Conservation (phyloP, 1,284 basidiomycete species). For the Porogramme epimiltina region DNA sequence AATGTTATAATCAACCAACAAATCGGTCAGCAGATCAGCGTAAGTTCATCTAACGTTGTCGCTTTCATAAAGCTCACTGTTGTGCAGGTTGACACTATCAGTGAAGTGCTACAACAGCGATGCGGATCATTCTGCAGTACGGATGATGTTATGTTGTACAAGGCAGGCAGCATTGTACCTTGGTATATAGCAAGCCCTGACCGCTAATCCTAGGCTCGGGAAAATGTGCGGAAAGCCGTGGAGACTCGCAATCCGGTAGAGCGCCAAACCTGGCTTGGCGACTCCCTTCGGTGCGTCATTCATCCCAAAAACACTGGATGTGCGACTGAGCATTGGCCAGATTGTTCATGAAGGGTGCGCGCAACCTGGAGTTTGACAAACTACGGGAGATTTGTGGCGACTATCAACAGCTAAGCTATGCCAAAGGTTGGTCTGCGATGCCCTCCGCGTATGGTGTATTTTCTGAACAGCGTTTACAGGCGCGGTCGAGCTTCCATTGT, state of each 20-base stretch:
- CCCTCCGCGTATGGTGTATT: not conserved
- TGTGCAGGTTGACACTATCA: slow-evolving; percentile 89
- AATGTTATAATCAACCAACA: slow-evolving; percentile 97
- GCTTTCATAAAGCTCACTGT: not conserved
- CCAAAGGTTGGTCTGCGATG: slow-evolving; percentile 56
- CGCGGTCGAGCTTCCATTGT: slow-evolving; percentile 84
- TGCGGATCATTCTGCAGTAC: slow-evolving; percentile 98
- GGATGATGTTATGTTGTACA: slow-evolving; percentile 98
- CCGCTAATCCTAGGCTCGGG: slow-evolving; percentile 71
- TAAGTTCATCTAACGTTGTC: slow-evolving; percentile 42
- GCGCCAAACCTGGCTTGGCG: slow-evolving; percentile 73
- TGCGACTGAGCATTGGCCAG: slow-evolving; percentile 41
- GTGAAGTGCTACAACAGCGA: slow-evolving; percentile 89
- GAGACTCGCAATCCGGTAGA: slow-evolving; percentile 78
- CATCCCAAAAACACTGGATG: not conserved
- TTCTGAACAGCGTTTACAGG: slow-evolving; percentile 44
- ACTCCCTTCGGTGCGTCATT: slow-evolving; percentile 75
- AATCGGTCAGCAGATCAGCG: slow-evolving; percentile 94
- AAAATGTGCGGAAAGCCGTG: slow-evolving; percentile 89
- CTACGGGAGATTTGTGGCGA: slow-evolving; percentile 85
- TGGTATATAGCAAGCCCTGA: no score
- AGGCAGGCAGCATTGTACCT: slow-evolving; percentile 58
- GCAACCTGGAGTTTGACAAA: slow-evolving; percentile 83
- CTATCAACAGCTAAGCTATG: slow-evolving; percentile 83
- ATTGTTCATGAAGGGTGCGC: slow-evolving; percentile 86